These are phyloP conservation scores for Gillenia trifoliata DNA, from an alignment of 306 rosid genomes.

Conservation along the genomic window DNA sequence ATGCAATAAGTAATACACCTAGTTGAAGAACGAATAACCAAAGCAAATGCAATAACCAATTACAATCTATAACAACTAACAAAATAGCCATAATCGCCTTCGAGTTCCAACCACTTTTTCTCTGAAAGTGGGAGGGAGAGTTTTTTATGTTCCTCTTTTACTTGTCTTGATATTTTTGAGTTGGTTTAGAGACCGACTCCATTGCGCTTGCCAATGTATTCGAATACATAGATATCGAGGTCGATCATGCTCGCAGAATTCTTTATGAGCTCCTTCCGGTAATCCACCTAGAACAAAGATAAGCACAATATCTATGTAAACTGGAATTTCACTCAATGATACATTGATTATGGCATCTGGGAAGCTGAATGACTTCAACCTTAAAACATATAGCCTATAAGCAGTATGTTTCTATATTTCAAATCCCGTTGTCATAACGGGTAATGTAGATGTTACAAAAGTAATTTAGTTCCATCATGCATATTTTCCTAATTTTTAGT, in stretches of 20 bases:
- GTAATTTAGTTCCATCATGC: background rate
- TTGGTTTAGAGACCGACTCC: too few species aligned
- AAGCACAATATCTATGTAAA: background rate
- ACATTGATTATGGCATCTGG: background rate
- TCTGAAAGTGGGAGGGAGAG: too few species aligned
- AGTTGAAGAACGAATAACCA: too few species aligned
- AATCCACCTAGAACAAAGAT: conserved; percentile 92
- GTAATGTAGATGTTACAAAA: background rate
- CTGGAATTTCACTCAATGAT: background rate
- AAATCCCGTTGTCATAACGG: background rate
- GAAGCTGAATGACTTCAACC: background rate
- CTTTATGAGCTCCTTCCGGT: conserved; percentile 72
- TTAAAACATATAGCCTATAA: background rate
- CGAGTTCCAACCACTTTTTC: too few species aligned
- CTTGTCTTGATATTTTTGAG: too few species aligned
- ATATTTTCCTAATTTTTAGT: background rate
- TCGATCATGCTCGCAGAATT: conserved; percentile 57
- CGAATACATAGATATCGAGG: too few species aligned
- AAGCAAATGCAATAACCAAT: too few species aligned
- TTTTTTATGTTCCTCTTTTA: too few species aligned
- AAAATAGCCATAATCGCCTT: too few species aligned
- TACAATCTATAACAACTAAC: too few species aligned
- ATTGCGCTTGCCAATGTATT: too few species aligned
- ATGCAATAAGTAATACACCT: too few species aligned
- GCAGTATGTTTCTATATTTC: background rate